Conservation (phyloP, 1,139 yeast genomes). For the Pichia sp. region DNA sequence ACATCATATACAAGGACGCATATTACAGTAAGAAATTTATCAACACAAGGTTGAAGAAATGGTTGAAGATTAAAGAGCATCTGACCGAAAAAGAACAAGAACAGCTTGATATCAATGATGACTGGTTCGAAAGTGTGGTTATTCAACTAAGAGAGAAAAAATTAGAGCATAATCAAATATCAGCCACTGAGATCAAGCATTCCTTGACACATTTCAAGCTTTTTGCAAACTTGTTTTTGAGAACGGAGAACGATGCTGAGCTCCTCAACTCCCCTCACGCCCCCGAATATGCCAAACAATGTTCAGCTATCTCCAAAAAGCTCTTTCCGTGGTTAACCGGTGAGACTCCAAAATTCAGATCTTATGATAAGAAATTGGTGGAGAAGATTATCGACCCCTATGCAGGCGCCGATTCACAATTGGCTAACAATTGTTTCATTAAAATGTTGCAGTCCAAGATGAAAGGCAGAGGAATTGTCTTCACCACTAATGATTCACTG, state of each 20-base stretch:
- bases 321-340: constrained; percentile 31
- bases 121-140: constrained; percentile 22
- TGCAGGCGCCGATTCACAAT: constrained; percentile 5
- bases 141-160: constrained; percentile 22
- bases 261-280: constrained; percentile 3
- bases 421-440: constrained; percentile 35
- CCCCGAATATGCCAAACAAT: constrained; percentile 4
- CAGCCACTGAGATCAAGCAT: constrained; percentile 25
- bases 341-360: constrained; percentile 24
- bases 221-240: constrained; percentile 25
- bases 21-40: constrained; percentile 27
- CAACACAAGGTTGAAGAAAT: constrained; percentile 24
- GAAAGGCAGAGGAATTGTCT: constrained; percentile 49
- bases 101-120: constrained; percentile 23
- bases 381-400: constrained; percentile 14
- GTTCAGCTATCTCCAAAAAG: constrained; percentile 4
- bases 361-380: constrained; percentile 22
- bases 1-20: constrained; percentile 28
- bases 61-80: constrained; percentile 26
- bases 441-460: constrained; percentile 36
- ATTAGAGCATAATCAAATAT: constrained; percentile 23
- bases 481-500: constrained; percentile 44
- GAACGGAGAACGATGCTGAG: constrained; percentile 5
- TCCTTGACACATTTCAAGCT: constrained; percentile 26
- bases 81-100: constrained; percentile 24